Conservation (phyloP, 2,329 filamentous ascomycete species). For the Calonectria pteridis region DNA sequence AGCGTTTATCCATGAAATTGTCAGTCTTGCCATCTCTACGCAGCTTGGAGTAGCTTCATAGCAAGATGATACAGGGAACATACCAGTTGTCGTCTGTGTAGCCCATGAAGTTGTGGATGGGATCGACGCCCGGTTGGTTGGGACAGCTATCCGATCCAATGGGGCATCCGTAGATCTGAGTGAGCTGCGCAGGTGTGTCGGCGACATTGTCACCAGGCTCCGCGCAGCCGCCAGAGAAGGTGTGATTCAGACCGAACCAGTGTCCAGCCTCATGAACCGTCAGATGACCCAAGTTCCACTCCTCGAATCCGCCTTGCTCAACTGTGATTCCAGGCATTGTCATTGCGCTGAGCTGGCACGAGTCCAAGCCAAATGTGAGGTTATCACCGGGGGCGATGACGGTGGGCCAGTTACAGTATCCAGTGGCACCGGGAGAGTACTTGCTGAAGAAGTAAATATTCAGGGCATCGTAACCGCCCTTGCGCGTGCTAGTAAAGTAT, state of each 20-base stretch:
- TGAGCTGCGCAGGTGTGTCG: conserved; percentile 54
- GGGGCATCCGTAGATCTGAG: conserved; percentile 37
- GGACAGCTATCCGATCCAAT: conserved; percentile 39
- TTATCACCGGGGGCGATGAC: background rate
- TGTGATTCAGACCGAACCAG: conserved; percentile 25
- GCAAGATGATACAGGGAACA: background rate
- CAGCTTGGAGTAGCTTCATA: background rate
- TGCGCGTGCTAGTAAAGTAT: background rate
- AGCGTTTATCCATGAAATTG: background rate
- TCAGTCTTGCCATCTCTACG: fast-evolving
- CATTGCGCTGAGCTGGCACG: conserved; percentile 5
- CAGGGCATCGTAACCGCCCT: conserved; percentile 26
- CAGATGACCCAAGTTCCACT: background rate
- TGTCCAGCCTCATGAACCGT: background rate
- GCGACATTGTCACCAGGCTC: conserved; percentile 51
- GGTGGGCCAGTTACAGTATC: conserved; percentile 28
- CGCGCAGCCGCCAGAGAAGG: conserved; percentile 52
- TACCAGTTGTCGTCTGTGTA: background rate
- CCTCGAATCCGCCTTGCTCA: background rate
- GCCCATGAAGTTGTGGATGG: background rate
- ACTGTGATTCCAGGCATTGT: background rate
- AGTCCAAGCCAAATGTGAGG: background rate
- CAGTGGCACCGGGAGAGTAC: conserved; percentile 23
- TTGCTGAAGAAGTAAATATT: conserved; percentile 45
- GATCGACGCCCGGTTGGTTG: background rate